Percentiles rank a stretch among this genome's conserved stretches.
phyloP scores from a whole-genome alignment of 2,329 filamentous ascomycete species.

The Fusarium ramigenum region DNA sequence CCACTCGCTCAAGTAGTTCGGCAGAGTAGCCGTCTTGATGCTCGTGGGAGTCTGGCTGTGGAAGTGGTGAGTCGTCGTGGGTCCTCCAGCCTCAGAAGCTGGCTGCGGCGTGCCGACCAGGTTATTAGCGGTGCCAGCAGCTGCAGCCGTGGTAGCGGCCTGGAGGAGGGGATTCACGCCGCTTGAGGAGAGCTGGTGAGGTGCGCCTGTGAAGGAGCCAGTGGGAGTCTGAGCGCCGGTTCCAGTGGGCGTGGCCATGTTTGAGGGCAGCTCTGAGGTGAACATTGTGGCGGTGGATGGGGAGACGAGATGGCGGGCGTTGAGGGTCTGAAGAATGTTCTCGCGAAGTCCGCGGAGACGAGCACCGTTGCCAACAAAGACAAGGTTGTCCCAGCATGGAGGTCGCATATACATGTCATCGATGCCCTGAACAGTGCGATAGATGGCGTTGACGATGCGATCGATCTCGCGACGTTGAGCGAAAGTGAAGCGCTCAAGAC shows the following conservation, averaged over 20 bases:
- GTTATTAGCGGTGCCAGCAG: constrained; percentile 57
- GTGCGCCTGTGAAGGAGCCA: constrained; percentile 62
- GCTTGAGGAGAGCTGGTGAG: constrained; percentile 64
- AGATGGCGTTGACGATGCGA: constrained; percentile 83
- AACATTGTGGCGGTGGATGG: constrained; percentile 95
- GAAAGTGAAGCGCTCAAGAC: constrained; percentile 77
- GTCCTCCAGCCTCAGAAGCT: constrained; percentile 53
- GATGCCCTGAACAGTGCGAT: constrained; percentile 83
- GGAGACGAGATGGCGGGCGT: constrained; percentile 86
- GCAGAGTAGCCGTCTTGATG: constrained; percentile 80
- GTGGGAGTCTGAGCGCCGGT: constrained; percentile 94
- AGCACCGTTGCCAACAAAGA: constrained; percentile 90
- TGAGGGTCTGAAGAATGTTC: constrained; percentile 82
- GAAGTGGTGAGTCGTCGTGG: constrained; percentile 59
- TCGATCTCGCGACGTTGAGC: constrained; percentile 79
- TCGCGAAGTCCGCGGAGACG: constrained; percentile 83
- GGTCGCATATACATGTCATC: constrained; percentile 86
- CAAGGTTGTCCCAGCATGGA: constrained; percentile 89
- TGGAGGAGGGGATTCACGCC: constrained; percentile 91
- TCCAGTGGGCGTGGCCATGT: constrained; percentile 88
- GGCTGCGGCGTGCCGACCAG: constrained; percentile 51
- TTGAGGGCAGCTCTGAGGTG: constrained; percentile 94
- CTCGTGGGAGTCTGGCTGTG: constrained; percentile 80
- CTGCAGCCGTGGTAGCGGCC: constrained; percentile 81
- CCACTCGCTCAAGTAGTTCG: constrained; percentile 92